phyloP scores from a whole-genome alignment of 2,329 filamentous ascomycete genomes.

The Massarina eburnea region DNA sequence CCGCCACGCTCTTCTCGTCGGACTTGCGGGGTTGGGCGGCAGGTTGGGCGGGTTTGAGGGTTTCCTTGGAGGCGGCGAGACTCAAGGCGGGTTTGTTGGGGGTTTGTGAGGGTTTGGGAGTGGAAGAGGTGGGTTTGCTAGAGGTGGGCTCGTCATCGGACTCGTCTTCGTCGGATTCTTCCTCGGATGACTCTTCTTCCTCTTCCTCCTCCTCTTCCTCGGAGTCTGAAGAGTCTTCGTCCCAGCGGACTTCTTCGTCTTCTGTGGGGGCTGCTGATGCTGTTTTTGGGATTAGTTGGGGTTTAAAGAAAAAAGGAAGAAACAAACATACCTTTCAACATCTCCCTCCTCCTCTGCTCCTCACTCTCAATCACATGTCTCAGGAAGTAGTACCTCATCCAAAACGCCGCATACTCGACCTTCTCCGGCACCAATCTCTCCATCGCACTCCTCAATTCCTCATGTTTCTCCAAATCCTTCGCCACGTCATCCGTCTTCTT shows the following conservation, averaged over 20 bases:
- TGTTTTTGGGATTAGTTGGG: conserved; percentile 2
- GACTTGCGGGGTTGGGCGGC: conserved; percentile 63
- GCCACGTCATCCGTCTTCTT: conserved; percentile 83
- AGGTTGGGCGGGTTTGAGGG: conserved; percentile 38
- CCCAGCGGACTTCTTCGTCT: conserved; percentile 69
- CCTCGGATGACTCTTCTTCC: no score
- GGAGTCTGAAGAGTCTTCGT: conserved; percentile 68
- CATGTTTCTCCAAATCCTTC: conserved; percentile 79
- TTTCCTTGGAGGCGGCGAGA: conserved; percentile 38
- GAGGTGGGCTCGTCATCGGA: conserved; percentile 13
- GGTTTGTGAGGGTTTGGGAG: conserved; percentile 10
- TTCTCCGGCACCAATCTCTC: conserved; percentile 92
- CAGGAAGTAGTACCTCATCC: conserved; percentile 94
- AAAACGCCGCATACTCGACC: conserved; percentile 88
- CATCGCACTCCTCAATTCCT: conserved; percentile 85
- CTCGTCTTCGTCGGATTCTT: neutral
- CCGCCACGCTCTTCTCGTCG: conserved; percentile 77
- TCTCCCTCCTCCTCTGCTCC: conserved; percentile 82
- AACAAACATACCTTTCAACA: conserved; percentile 74
- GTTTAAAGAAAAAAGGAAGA: neutral
- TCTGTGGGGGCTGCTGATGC: conserved; percentile 65
- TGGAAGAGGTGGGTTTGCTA: conserved; percentile 8
- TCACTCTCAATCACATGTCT: conserved; percentile 91
- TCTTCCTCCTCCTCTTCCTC: conserved; percentile 3
- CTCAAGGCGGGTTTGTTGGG: conserved; percentile 16